phyloP scores from a whole-genome alignment of 768 basidiomycete genomes.

The Fomitopsis pulvina region DNA sequence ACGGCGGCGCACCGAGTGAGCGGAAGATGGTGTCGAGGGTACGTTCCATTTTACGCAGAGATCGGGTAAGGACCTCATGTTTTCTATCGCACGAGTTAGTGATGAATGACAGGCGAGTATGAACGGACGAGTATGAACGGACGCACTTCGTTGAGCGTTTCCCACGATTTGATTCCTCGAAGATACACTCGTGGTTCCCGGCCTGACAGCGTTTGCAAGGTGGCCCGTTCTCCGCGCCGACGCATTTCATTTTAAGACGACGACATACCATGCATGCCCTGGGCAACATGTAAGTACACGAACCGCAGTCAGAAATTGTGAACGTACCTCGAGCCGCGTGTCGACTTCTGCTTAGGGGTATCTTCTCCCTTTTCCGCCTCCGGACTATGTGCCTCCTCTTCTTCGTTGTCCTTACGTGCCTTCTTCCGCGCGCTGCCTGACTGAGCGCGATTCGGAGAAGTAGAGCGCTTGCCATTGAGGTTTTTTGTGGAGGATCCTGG shows the following conservation, averaged over 20 bases:
- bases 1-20: conserved; percentile 80
- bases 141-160: conserved; percentile 77
- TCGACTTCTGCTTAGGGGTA: conserved; percentile 73
- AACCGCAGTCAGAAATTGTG: conserved; percentile 1
- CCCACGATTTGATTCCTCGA: conserved; percentile 95
- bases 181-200: conserved; percentile 86
- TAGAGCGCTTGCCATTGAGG: conserved; percentile 60
- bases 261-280: conserved; percentile 92
- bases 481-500: conserved; percentile 38
- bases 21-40: conserved; percentile 89
- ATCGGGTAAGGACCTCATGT: conserved; percentile 75
- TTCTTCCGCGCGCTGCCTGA: conserved; percentile 49
- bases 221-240: conserved; percentile 83
- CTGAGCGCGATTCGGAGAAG: conserved; percentile 37
- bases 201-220: conserved; percentile 84
- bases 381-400: conserved; percentile 40
- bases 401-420: conserved; percentile 53
- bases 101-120: conserved; percentile 15
- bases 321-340: conserved; percentile 74
- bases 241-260: conserved; percentile 90
- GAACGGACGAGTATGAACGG: conserved; percentile 3
- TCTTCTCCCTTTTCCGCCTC: conserved; percentile 45
- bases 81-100: conserved; percentile 45
- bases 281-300: conserved; percentile 13
- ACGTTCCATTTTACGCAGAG: conserved; percentile 84